Evolutionary conservation across 163 green algal species (phyloP).

Genomic region (Scenedesmus sp.): DNA sequence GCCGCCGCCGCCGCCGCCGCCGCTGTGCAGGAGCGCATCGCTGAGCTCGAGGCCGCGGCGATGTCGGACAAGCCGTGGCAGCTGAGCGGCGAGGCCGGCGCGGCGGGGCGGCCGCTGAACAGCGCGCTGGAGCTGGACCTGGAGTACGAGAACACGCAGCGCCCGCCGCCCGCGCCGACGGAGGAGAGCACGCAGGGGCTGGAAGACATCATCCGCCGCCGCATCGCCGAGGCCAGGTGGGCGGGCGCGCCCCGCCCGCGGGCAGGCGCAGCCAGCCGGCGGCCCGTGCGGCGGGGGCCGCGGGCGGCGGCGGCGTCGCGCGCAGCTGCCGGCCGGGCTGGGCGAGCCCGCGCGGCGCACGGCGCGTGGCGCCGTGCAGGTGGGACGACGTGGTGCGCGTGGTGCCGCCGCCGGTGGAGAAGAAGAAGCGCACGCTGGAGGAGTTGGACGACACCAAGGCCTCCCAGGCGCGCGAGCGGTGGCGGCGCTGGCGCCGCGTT

Average conservation of each 20-base stretch:
- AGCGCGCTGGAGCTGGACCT: slow-evolving; percentile 88
- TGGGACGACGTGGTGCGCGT: slow-evolving; percentile 84
- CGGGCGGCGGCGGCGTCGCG: too few relatives aligned
- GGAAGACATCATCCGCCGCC: slow-evolving; percentile 84
- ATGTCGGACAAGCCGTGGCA: slow-evolving; percentile 83
- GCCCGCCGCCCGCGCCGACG: slow-evolving; percentile 77
- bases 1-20: too few relatives aligned
- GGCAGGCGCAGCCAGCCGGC: too few relatives aligned
- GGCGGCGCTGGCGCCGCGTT: too few relatives aligned
- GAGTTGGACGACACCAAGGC: slow-evolving; percentile 89
- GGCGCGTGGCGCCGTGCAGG: slow-evolving; percentile 37
- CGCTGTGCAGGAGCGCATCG: slow-evolving; percentile 67
- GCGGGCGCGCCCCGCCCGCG: too few relatives aligned
- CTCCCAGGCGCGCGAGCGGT: background rate
- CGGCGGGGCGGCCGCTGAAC: slow-evolving; percentile 75
- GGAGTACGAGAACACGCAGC: slow-evolving; percentile 85
- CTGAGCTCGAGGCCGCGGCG: slow-evolving; percentile 71
- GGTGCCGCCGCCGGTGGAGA: slow-evolving; percentile 64
- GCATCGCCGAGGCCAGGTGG: slow-evolving; percentile 66
- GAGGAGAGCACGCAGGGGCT: slow-evolving; percentile 78
- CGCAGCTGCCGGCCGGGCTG: too few relatives aligned
- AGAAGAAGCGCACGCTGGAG: slow-evolving; percentile 54
- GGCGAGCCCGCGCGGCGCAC: too few relatives aligned
- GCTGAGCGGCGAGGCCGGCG: slow-evolving; percentile 77
- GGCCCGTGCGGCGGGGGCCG: too few relatives aligned